Conservation (phyloP, 495 filamentous ascomycete species). For the Talaromyces nanjingensis region DNA sequence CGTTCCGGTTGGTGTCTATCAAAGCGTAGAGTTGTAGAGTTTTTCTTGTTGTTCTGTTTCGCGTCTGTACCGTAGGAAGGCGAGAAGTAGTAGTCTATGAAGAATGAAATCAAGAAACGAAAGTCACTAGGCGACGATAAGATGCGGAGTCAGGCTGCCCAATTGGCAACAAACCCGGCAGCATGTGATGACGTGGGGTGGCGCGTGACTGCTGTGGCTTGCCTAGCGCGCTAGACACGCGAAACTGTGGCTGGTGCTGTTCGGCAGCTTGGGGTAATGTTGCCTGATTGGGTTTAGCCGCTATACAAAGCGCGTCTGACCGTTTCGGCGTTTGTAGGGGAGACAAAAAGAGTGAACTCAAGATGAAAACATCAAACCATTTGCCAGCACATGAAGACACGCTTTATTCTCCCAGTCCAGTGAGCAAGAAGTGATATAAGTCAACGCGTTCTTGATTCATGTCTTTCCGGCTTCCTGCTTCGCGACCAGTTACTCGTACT, state of each 20-base stretch:
- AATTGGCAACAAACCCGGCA: neutral
- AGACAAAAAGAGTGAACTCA: neutral
- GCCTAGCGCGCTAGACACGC: neutral
- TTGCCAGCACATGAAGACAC: neutral
- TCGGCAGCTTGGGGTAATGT: neutral
- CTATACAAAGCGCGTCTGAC: neutral
- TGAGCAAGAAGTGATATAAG: neutral
- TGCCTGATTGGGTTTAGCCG: neutral
- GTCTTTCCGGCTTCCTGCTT: neutral
- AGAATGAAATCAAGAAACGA: neutral
- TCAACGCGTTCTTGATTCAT: neutral
- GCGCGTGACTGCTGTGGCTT: constrained; percentile 8
- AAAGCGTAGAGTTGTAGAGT: neutral
- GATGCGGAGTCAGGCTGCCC: constrained; percentile 2
- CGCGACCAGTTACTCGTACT: neutral
- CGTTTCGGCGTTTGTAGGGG: neutral
- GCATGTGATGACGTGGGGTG: constrained; percentile 12
- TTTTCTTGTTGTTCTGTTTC: neutral
- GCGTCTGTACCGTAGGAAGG: neutral
- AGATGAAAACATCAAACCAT: neutral
- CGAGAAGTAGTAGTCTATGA: neutral
- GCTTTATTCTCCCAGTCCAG: neutral
- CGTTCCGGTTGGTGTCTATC: neutral
- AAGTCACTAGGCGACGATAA: neutral
- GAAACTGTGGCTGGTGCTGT: constrained; percentile 1